Evolutionary conservation across 1,284 basidiomycete genomes (phyloP), one percentile per base, ranked within the genome.

Genomic region (Vanrija sp.): DNA sequence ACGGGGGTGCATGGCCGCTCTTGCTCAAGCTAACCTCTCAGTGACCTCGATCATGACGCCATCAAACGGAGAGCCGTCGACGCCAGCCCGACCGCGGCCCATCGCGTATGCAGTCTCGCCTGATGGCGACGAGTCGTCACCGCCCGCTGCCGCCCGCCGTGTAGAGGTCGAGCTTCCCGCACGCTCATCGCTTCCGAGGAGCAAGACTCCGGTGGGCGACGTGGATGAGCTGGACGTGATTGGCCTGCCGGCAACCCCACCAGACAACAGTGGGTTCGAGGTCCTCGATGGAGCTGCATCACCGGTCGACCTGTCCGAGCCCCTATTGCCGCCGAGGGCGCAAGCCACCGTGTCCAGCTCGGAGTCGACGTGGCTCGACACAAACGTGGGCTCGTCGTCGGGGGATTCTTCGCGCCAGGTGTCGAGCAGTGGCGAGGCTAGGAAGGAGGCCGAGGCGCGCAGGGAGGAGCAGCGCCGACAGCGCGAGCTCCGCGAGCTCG

Each of bases 261-360:
- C 53, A 20, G 53, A 58, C 10, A 37, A 47, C 20, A 51, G 57
- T 49, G 56, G 39, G 47, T 53, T 57, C 46, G 49, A 51, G 38
- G 31, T 41, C 22, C 45, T 41, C 20, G 36, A 56, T 14, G 31
- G 18, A 19, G 37, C 25, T 6, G 24, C 27, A 43, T 19, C 23
- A 14, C 42, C 45, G 22, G 16, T 20, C 7, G 59, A 27, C 54
- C 49, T 22, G 6, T 41, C 8, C 10, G 27, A 41, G 35, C 20
- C 23, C 16, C 15, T 31, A 2, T 31, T 31, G 15, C 10, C 31
- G 8, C 31, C 31, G 12, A 9, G 31, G 12, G 5, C 24, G 24
- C 31, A 31, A 2, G 2, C 31, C 31, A 14, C 31, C 10, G 31
- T 14, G 1, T 18, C 20, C 9, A 53, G 24, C 7, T n/a, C 19